Conservation (phyloP, 108 stramenopile genomes). For the Thalassiosira profunda region DNA sequence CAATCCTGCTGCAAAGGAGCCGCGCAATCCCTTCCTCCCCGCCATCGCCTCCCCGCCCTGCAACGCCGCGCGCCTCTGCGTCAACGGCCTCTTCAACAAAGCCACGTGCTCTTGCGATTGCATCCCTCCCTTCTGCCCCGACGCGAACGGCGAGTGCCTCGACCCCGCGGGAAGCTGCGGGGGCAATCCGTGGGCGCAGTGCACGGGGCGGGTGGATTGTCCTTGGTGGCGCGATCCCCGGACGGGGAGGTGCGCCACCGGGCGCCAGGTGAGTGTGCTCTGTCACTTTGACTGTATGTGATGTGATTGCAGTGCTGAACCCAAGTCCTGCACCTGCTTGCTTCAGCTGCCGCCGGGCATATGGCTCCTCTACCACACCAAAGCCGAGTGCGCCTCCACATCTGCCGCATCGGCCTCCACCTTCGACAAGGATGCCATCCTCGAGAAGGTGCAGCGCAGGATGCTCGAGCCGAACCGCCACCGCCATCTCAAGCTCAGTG, state of each 20-base stretch:
- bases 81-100: conserved; percentile 26
- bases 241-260: conserved; percentile 8
- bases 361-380: conserved; percentile 13
- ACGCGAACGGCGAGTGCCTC: conserved; percentile 12
- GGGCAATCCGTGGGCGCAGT: conserved; percentile 2
- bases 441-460: too few species aligned
- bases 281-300: background rate
- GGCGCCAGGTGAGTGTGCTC: conserved; percentile 1
- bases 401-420: too few species aligned
- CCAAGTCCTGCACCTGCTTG: background rate
- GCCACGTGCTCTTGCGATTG: conserved; percentile 16
- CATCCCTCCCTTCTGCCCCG: conserved; percentile 26
- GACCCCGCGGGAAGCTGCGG: background rate
- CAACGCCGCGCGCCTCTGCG: too few species aligned
- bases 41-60: too few species aligned
- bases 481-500: too few species aligned
- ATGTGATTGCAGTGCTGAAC: too few species aligned
- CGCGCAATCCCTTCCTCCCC: too few species aligned
- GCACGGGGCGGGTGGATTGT: conserved; percentile 7
- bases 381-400: too few species aligned
- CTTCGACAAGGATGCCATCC: too few species aligned
- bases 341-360: conserved; percentile 34
- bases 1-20: too few species aligned
- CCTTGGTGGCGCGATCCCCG: conserved; percentile 11
- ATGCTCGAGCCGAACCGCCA: too few species aligned